Base-by-base conservation (phyloP, 2,329 filamentous ascomycete genomes). In the Trichoderma afroharzianum region DNA sequence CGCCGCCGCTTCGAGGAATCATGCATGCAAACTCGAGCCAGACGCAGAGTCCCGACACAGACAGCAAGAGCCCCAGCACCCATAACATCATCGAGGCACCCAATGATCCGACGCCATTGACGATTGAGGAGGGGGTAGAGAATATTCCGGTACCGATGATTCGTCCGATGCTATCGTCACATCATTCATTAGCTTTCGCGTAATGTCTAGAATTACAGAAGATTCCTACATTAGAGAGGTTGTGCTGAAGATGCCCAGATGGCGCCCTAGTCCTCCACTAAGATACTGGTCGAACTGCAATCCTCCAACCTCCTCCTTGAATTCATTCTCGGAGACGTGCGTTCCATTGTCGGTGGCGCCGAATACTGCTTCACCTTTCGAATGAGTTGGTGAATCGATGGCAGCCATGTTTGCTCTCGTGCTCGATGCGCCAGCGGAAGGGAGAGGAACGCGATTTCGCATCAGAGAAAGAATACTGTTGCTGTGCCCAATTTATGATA, bases 121-220 rank as follows among this genome's bases (percentile, higher is more conserved):
- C 73, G 12, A 75, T 75, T 28, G 73, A 74, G 5, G 74, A 75
- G 3, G 74, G 74, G 4, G 74, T 75, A 8, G 74, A 74, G 30
- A 75, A 75, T 59, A 75, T 75, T 53, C 74, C 74, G 4, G 74
- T 75, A 18, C 74, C 74, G n/a, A 75, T 73, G 47, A 75, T 75
- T 71, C 74, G 74, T 11, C 74, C 74, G 69, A 75, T 69, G 55
- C 74, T 74, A 33, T 18, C 21, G 18, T 14, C 30, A 6, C 9
- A 30, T 59, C 12, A 21, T 61, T 63, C 15, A 21, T 62, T 63
- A 36, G 15, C 47, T 24, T 50, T 26, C 2, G n/a, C 14, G 6
- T 15, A 5, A 5, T 14, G 8, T 9, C 53, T 24, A 5, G 9
- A 7, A 28, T 9, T 6, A 11, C 3, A 33, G 15, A 39, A 6